Conservation (phyloP, 2,329 filamentous ascomycete genomes). For the Fusarium abutilonis region DNA sequence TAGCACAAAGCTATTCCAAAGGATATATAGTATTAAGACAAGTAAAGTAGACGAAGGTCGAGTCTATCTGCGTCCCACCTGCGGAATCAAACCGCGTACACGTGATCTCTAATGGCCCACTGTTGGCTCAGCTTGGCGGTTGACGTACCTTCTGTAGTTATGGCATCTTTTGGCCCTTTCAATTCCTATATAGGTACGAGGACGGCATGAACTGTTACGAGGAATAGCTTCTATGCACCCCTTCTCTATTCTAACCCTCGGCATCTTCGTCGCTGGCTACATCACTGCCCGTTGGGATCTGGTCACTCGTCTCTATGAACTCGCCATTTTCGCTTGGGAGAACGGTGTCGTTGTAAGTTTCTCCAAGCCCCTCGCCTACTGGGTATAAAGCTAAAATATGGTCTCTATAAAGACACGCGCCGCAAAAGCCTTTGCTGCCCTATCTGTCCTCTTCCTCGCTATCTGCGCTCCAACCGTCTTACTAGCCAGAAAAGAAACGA, state of each 20-base stretch:
- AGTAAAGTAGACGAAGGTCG: too few relatives aligned
- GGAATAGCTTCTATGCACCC: slow-evolving; percentile 84
- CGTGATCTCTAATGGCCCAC: slow-evolving; percentile 38
- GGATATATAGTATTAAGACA: too few relatives aligned
- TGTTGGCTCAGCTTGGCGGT: slow-evolving; percentile 20
- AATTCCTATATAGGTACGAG: slow-evolving; percentile 8
- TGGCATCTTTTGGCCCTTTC: slow-evolving; percentile 10
- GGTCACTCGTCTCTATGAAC: slow-evolving; percentile 94
- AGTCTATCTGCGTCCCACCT: not conserved
- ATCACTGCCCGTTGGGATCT: slow-evolving; percentile 99
- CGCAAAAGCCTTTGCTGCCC: slow-evolving; percentile 82
- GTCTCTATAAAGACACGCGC: slow-evolving; percentile 72
- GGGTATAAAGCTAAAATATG: slow-evolving; percentile 8
- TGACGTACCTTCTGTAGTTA: slow-evolving; percentile 26
- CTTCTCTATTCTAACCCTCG: slow-evolving; percentile 93
- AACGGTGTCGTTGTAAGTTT: slow-evolving; percentile 90
- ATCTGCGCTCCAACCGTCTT: slow-evolving; percentile 86
- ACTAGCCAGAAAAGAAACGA: slow-evolving; percentile 81
- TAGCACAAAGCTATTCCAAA: too few relatives aligned
- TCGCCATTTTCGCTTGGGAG: slow-evolving; percentile 97
- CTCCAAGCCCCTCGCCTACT: slow-evolving; percentile 5
- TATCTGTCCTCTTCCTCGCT: slow-evolving; percentile 86
- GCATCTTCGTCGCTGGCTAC: slow-evolving; percentile 99
- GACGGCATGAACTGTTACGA: slow-evolving; percentile 57
- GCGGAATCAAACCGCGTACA: slow-evolving; percentile 29